phyloP scores from a whole-genome alignment of 164 flowering plant species.

The Liriodendron chinense region DNA sequence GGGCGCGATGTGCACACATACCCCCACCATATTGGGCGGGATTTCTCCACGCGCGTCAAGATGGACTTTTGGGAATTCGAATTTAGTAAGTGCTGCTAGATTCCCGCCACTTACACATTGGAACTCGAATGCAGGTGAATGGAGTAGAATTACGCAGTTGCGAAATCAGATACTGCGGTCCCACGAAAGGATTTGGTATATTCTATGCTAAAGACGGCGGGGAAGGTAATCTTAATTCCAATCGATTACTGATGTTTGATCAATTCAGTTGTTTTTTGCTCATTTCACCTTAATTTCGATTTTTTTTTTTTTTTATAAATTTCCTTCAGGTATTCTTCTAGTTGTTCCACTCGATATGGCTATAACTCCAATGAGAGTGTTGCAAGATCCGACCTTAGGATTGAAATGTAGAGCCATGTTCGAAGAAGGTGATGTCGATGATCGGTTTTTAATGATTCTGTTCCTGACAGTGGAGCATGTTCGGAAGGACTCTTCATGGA shows the following conservation, averaged over 20 bases:
- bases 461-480: conserved; percentile 81
- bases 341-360: conserved; percentile 90
- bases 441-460: conserved; percentile 75
- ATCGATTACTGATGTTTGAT: background rate
- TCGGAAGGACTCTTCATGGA: conserved; percentile 89
- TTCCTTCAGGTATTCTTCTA: conserved; percentile 53
- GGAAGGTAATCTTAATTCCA: conserved; percentile 35
- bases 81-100: background rate
- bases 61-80: background rate
- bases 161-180: conserved; percentile 62
- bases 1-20: background rate
- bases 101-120: background rate
- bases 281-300: background rate
- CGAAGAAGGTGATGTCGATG: conserved; percentile 94
- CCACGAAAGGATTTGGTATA: conserved; percentile 74
- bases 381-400: conserved; percentile 80
- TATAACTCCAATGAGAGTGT: conserved; percentile 93
- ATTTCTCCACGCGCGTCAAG: background rate
- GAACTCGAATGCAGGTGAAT: conserved; percentile 48
- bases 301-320: background rate
- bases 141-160: conserved; percentile 76
- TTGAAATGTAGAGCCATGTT: conserved; percentile 83
- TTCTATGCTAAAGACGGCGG: conserved; percentile 35
- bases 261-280: background rate
- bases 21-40: background rate